Conservation (phyloP, 306 rosid genomes). For the Ormosia emarginata region DNA sequence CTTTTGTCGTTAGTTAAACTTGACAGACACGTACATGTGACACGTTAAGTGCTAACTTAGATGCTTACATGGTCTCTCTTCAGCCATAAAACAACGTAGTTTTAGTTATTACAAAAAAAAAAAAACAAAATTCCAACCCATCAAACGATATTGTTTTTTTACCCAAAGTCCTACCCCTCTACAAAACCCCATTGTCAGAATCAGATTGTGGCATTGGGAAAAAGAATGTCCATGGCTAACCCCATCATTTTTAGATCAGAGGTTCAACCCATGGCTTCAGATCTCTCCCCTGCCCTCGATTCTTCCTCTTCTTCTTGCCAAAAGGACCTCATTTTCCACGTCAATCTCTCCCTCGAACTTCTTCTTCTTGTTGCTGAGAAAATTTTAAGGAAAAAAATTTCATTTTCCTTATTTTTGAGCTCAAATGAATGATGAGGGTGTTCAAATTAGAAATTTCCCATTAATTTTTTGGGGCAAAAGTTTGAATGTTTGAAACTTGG, state of each 20-base stretch:
- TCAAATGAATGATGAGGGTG: background rate
- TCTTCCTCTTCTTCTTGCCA: constrained; percentile 42
- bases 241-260: constrained; percentile 43
- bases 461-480: background rate
- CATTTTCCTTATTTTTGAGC: background rate
- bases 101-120: too few relatives aligned
- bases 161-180: too few relatives aligned
- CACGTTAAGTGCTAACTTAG: too few relatives aligned
- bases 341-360: constrained; percentile 20
- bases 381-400: background rate
- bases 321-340: constrained; percentile 62
- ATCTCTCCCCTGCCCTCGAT: constrained; percentile 40
- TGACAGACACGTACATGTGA: too few relatives aligned
- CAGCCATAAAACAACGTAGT: too few relatives aligned
- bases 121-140: too few relatives aligned
- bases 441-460: background rate
- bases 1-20: too few relatives aligned
- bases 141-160: too few relatives aligned
- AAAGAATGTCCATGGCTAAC: too few relatives aligned
- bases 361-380: background rate
- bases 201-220: constrained; percentile 45
- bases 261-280: constrained; percentile 35
- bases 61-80: too few relatives aligned
- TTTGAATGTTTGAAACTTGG: background rate
- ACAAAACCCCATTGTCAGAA: constrained; percentile 8